Evolutionary conservation across 495 filamentous ascomycete species (phyloP), one percentile per base, ranked within the genome.

Genomic region (Aspergillus affinis): DNA sequence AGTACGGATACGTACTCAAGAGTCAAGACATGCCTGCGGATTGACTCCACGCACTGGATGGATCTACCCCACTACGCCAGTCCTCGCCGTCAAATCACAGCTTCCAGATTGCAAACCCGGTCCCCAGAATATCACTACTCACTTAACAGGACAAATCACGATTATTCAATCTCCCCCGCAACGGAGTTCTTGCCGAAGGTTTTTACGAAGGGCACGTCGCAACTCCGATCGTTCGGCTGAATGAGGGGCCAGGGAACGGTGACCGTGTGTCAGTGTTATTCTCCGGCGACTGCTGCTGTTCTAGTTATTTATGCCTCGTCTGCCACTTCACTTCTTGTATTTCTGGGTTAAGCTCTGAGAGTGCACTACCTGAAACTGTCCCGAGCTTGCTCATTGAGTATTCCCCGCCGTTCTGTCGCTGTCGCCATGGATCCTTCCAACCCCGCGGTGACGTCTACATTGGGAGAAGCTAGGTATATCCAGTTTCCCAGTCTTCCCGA

Each of bases 401-500:
- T 17, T 4, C 9, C n/a, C 23, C 19, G 18, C 23, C 36, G 13
- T 13, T 36, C 15, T n/a, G 26, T 29, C 21, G 19, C n/a, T 52
- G 18, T 32, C 49, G 27, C 17, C 48, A 75, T 77, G 72, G 71
- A 72, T 51, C 32, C 63, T 21, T 58, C 69, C 30, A 57, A 68
- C 19, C 63, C 67, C 47, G 65, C 54, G 18, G 59, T 55, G 55
- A 56, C 69, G 20, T 61, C 54, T 45, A 65, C 64, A 26, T 56
- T 68, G 48, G 59, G 62, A 59, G 78, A 82, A 65, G 77, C 86
- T 17, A 81, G 80, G 60, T 89, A 84, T 59, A 78, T 90, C 61
- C 73, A 86, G 61, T 90, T 90, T 62, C 78, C 80, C 52, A 76
- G 78, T 63, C 72, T 86, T 20, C 82, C 86, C 46, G 75, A 78